These are phyloP conservation scores for Physcomitrellopsis africana DNA, from an alignment of 225 moss, liverwort and hornwort species.

Conservation along the genomic window DNA sequence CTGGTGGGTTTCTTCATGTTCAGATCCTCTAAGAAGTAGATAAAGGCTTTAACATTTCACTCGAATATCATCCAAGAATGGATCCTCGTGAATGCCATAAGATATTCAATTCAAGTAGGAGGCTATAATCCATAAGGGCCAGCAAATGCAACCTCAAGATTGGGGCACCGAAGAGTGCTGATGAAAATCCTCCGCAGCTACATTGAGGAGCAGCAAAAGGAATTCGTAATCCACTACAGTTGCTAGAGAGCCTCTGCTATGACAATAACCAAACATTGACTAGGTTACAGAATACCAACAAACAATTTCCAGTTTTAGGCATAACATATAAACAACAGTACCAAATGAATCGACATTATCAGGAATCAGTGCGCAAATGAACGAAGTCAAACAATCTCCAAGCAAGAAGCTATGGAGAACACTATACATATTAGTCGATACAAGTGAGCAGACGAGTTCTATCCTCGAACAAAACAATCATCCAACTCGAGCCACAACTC, in stretches of 20 bases:
- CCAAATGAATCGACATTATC: background rate
- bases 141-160: constrained; percentile 41
- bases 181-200: constrained; percentile 47
- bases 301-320: background rate
- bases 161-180: constrained; percentile 44
- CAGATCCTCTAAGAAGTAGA: background rate
- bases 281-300: constrained; percentile 3
- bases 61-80: background rate
- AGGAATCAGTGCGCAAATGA: background rate
- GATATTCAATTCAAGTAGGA: background rate
- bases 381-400: background rate
- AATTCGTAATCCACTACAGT: constrained; percentile 23
- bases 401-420: background rate
- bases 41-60: constrained; percentile 9
- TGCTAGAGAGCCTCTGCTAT: constrained; percentile 43
- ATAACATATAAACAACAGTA: background rate
- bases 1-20: background rate
- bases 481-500: background rate
- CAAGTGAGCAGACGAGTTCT: background rate
- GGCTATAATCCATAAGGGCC: background rate
- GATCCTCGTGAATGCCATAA: background rate
- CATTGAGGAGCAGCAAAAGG: constrained; percentile 35
- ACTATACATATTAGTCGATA: background rate
- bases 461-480: background rate
- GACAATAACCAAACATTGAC: background rate